Conservation (phyloP, 2,329 filamentous ascomycete species). For the Pseudogymnoascus sp. region DNA sequence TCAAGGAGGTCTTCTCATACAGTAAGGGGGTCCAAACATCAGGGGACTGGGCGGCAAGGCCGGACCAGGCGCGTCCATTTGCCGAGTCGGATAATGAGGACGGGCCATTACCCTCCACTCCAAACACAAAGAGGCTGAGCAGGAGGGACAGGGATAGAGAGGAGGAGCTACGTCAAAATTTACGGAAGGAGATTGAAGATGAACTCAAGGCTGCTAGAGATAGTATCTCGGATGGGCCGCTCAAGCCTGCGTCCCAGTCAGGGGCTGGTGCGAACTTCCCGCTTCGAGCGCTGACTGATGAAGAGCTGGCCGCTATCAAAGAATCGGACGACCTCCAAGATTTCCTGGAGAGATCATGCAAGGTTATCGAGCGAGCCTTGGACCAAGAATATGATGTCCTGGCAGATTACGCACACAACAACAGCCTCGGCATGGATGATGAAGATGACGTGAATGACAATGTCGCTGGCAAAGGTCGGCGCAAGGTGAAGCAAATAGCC, state of each 20-base stretch:
- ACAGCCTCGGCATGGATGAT: conserved; percentile 61
- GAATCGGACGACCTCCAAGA: conserved; percentile 89
- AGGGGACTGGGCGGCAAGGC: conserved; percentile 57
- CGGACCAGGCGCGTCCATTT: conserved; percentile 44
- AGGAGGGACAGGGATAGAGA: conserved; percentile 73
- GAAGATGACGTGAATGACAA: conserved; percentile 72
- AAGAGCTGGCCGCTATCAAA: conserved; percentile 85
- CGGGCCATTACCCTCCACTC: conserved; percentile 44
- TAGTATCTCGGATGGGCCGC: conserved; percentile 42
- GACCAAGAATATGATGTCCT: conserved; percentile 96
- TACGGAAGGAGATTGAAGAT: conserved; percentile 85
- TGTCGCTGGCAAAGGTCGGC: conserved; percentile 59
- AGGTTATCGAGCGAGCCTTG: conserved; percentile 90
- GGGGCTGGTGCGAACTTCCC: conserved; percentile 55
- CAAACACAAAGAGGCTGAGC: conserved; percentile 62
- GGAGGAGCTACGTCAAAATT: conserved; percentile 77
- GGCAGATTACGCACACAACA: conserved; percentile 83
- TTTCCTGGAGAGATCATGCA: conserved; percentile 91
- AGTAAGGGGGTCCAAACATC: conserved; percentile 94
- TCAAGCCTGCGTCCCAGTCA: conserved; percentile 39
- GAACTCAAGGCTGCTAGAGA: conserved; percentile 70
- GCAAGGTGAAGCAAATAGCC: conserved; percentile 75
- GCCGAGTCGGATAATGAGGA: conserved; percentile 55
- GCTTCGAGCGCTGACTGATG: conserved; percentile 66
- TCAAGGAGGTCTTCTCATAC: conserved; percentile 85